Conservation (phyloP, 2,329 filamentous ascomycete genomes). For the Diaporthe helianthi region DNA sequence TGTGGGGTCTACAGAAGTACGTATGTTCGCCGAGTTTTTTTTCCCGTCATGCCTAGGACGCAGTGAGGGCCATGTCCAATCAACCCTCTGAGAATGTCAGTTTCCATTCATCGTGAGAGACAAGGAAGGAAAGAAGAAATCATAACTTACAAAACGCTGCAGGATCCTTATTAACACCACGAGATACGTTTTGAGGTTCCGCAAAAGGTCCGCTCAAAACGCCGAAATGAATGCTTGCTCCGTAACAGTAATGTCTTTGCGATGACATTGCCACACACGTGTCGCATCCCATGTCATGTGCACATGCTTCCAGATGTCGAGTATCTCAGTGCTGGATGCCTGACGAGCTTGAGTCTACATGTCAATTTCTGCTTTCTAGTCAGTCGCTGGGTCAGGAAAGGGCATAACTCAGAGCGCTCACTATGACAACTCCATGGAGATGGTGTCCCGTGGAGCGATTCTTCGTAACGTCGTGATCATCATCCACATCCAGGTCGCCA, state of each 20-base stretch:
- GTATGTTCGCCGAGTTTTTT: constrained; percentile 36
- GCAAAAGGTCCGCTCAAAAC: constrained; percentile 9
- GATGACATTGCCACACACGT: constrained; percentile 1
- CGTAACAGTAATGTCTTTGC: background rate
- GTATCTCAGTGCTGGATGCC: constrained; percentile 23
- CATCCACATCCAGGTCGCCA: constrained; percentile 9
- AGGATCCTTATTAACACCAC: background rate
- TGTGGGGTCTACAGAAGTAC: no score
- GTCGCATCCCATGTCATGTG: background rate
- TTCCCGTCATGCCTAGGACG: constrained; percentile 40
- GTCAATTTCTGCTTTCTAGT: background rate
- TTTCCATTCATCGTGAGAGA: background rate
- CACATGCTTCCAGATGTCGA: constrained; percentile 10
- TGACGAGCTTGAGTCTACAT: constrained; percentile 10
- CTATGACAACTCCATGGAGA: constrained; percentile 3
- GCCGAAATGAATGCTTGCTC: constrained; percentile 11
- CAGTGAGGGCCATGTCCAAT: background rate
- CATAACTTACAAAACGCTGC: background rate
- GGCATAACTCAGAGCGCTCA: background rate
- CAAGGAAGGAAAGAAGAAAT: background rate
- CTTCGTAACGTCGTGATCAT: constrained; percentile 4
- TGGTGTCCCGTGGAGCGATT: background rate
- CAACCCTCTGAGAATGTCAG: constrained; percentile 2
- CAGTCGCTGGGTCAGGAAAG: background rate
- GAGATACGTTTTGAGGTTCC: constrained; percentile 9